phyloP scores from a whole-genome alignment of 1,139 yeast species.

The Saccharomyces hybrid region DNA sequence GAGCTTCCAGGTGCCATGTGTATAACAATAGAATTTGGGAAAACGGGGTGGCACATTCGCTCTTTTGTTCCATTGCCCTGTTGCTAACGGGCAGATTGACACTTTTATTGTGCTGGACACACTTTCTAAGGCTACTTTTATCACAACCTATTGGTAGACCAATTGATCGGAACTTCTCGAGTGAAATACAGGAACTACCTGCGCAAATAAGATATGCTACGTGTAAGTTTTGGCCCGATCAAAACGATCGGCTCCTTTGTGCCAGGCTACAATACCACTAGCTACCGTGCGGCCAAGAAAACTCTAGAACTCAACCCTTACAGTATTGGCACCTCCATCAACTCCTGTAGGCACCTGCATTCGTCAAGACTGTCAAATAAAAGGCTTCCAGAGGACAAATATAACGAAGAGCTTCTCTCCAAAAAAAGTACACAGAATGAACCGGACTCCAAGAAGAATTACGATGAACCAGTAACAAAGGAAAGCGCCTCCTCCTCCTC shows the following conservation, averaged over 20 bases:
- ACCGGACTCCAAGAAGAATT: background rate
- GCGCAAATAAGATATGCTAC: background rate
- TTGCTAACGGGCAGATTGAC: background rate
- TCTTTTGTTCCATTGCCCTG: background rate
- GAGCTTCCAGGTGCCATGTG: background rate
- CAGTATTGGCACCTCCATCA: background rate
- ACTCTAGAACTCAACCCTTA: background rate
- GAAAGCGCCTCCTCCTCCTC: background rate
- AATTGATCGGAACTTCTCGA: no score
- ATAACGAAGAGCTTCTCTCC: background rate
- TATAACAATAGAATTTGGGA: background rate
- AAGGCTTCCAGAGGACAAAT: background rate
- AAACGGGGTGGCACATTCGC: background rate
- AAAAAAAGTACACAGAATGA: background rate
- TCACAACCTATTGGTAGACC: no score
- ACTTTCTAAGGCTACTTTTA: no score
- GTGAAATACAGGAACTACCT: no score
- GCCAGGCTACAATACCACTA: background rate
- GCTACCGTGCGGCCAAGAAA: background rate
- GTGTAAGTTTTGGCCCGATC: background rate
- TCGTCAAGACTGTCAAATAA: background rate
- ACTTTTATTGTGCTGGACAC: background rate
- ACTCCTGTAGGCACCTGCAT: background rate
- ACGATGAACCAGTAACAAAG: background rate
- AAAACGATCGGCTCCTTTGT: background rate